Base-by-base conservation (phyloP, 495 filamentous ascomycete genomes). In the Pseudomonodictys pantanalensis region DNA sequence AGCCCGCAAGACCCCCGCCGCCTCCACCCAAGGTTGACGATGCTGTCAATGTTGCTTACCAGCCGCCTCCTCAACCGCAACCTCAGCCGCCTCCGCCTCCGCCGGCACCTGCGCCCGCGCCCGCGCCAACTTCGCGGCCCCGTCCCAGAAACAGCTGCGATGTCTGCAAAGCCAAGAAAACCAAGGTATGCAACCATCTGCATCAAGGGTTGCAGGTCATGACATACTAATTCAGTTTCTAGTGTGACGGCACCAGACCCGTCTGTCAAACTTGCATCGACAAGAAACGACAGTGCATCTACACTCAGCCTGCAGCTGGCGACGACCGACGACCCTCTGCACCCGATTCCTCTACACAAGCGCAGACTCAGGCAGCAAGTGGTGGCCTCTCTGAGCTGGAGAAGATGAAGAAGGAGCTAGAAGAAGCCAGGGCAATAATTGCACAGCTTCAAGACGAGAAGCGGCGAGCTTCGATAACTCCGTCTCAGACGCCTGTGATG, bases 211-310 rank as follows among this genome's bases (percentile, higher is more conserved):
- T 26, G 2, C 26, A 17, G 17, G 11, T 33, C 1, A 3, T 5
- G 15, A 5, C 52, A 17, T 39, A 4, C 47, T 12, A 42, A 11
- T 50, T 30, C n/a, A 8, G 7, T 8, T 8, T 39, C 5, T 39
- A 66, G 60, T 67, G 65, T 53, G 65, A 67, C 32, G 56, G 55
- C 23, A 26, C 55, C n/a, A 47, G 60, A 10, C 65, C 65, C 15
- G 43, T 56, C 2, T 67, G 65, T 32, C 26, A 60, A 8, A 60
- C 55, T 9, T 67, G 65, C 38, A 29, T 35, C 20, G 56, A 60
- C n/a, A 64, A 63, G 55, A 53, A 56, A 15, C 54, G 65, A 10
- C 55, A 56, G 20, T 67, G 65, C 52, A 28, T 64, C 30, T 67
- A 64, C 32, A 46, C 56, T 3, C 58, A 67, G 8, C 22, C 29